Percentiles rank a stretch among this genome's conserved stretches.
Conservation (phyloP, 2,329 filamentous ascomycete genomes). For the Gaeumannomyces tritici region DNA sequence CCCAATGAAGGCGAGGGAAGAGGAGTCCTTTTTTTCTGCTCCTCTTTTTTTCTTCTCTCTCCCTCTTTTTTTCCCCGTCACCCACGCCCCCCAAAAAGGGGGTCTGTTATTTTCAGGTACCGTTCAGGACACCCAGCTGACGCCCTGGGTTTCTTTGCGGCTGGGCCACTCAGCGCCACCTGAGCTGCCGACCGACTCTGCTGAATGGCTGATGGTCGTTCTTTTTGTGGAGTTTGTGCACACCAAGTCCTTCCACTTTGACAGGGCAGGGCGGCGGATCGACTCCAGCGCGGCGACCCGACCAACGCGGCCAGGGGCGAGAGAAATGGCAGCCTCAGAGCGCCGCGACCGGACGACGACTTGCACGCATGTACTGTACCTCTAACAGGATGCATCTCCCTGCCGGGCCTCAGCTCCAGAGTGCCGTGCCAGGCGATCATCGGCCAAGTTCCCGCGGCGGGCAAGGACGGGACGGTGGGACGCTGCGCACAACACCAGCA, state of each 20-base stretch:
- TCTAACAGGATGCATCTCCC: background rate
- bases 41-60: background rate
- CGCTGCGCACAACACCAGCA: background rate
- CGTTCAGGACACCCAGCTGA: background rate
- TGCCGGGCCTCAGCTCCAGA: background rate
- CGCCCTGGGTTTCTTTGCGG: too few species aligned
- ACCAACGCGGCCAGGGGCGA: background rate
- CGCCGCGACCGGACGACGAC: background rate
- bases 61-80: background rate
- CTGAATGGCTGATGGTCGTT: background rate
- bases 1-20: background rate
- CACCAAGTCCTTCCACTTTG: background rate
- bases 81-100: background rate
- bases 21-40: background rate
- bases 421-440: background rate
- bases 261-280: background rate
- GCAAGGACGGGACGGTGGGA: background rate
- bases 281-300: background rate
- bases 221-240: background rate
- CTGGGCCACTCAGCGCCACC: background rate
- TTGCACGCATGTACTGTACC: background rate
- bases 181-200: background rate
- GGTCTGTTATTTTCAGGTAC: background rate
- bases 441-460: background rate
- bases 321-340: background rate